phyloP scores from a whole-genome alignment of 257 asterid species.

The Scutellaria barbata region DNA sequence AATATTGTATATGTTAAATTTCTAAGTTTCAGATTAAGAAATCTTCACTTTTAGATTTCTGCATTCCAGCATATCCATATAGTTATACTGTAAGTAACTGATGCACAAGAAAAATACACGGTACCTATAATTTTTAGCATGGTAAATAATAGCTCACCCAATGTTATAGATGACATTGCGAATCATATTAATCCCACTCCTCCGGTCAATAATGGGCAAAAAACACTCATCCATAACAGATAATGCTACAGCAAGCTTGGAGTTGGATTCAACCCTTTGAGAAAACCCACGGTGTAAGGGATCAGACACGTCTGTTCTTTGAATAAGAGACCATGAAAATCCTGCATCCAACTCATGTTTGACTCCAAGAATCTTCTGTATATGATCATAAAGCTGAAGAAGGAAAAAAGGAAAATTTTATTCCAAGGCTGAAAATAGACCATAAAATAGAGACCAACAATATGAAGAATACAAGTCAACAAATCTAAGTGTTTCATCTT shows the following conservation, averaged over 20 bases:
- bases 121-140: constrained; percentile 11
- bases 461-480: constrained; percentile 16
- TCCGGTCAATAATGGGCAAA: constrained; percentile 81
- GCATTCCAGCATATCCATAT: not conserved
- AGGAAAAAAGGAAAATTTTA: constrained; percentile 29
- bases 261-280: constrained; percentile 86
- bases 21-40: not conserved
- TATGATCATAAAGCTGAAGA: constrained; percentile 69
- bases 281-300: constrained; percentile 60
- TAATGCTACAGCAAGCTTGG: constrained; percentile 81
- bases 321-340: constrained; percentile 86
- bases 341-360: constrained; percentile 86
- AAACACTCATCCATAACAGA: constrained; percentile 89
- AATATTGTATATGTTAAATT: not conserved
- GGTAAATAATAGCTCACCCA: constrained; percentile 66
- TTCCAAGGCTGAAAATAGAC: constrained; percentile 20
- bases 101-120: not conserved
- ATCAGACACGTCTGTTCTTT: constrained; percentile 71
- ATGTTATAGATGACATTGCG: constrained; percentile 76
- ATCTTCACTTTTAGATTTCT: not conserved
- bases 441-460: constrained; percentile 14
- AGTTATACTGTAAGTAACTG: no score
- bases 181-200: constrained; percentile 83
- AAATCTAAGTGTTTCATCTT: constrained; percentile 1
- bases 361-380: constrained; percentile 83